A percentile compares a stretch with the other conserved stretches of the same genome.
Conservation (phyloP, 805 yeast genomes). For the Kazachstania viticola region DNA sequence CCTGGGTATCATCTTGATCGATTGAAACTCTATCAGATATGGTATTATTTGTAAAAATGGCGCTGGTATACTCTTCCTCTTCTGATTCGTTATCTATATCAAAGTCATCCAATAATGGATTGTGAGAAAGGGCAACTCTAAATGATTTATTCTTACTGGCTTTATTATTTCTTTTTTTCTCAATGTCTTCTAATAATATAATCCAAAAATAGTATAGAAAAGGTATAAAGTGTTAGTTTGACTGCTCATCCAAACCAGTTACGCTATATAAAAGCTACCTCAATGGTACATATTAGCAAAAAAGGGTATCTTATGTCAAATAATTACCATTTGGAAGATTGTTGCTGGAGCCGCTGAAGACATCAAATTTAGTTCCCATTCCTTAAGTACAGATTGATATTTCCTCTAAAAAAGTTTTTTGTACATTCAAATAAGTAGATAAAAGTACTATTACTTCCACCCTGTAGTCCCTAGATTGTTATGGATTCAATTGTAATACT, state of each 20-base stretch:
- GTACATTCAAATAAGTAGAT: no score
- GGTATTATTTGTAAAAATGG: slow-evolving; percentile 1
- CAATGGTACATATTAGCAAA: no score
- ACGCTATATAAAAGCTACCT: no score
- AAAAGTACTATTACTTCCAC: no score
- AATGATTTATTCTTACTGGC: slow-evolving; percentile 5
- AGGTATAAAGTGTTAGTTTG: not conserved
- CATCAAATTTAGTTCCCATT: slow-evolving; percentile 4
- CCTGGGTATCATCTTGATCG: slow-evolving; percentile 9
- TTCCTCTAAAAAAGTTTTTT: no score
- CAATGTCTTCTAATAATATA: no score
- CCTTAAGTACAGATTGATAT: not conserved
- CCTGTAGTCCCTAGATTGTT: no score
- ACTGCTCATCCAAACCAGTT: not conserved
- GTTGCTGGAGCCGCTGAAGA: slow-evolving; percentile 2
- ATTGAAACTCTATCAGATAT: slow-evolving; percentile 2
- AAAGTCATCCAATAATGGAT: slow-evolving; percentile 15
- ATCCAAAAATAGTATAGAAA: not conserved
- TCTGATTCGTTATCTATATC: slow-evolving; percentile 5
- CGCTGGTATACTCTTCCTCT: not conserved
- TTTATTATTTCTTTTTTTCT: not conserved
- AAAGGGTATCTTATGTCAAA: not conserved
- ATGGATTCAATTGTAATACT: no score
- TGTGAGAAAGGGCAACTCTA: slow-evolving; percentile 11
- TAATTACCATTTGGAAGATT: slow-evolving; percentile 1